Evolutionary conservation across 1,284 basidiomycete species (phyloP), one percentile per base, ranked within the genome.

Genomic region (Stygiomarasmius scandens): DNA sequence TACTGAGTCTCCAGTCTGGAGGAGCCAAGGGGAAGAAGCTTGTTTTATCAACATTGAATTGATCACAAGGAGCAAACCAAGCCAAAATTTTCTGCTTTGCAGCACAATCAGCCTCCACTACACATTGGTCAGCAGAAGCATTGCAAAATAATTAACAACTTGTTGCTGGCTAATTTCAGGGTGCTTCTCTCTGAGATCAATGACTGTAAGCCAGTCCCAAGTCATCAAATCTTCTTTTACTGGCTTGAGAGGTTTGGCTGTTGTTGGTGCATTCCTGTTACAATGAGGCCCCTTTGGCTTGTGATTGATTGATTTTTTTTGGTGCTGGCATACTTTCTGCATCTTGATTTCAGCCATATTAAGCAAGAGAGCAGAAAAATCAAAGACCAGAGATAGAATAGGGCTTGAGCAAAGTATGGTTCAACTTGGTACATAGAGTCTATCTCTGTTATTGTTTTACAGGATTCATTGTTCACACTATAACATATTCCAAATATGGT

Each of bases 161-260:
- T 54, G 52, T 19, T 27, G 41, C 56, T 66, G 64, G 4, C 45
- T 54, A n/a, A 59, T n/a, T 3, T 19, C 38, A 11, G 49, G 56
- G 45, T 65, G 47, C 5, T 46, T 52, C n/a, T 66, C 59, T 10
- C 49, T 24, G 46, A 50, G 65, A 23, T 53, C 51, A 34, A 64
- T 45, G 41, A 65, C 61, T n/a, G 47, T 22, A 12, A 62, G 22
- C 64, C 65, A 67, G 53, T 68, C 60, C 29, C 32, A 6, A n/a
- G 61, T 58, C 9, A 63, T 67, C 3, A 67, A 52, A 34, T 63
- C 41, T 23, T 49, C 24, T 14, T 19, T 29, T 27, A 2, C 24
- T n/a, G 9, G 12, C n/a, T 29, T 3, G n/a, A 32, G 23, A 5
- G 48, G 20, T 25, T 49, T 25, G 9, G 48, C 48, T 6, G 25